These are phyloP conservation scores for Candida koratica DNA, from an alignment of 805 yeast genomes.

Conservation along the genomic window DNA sequence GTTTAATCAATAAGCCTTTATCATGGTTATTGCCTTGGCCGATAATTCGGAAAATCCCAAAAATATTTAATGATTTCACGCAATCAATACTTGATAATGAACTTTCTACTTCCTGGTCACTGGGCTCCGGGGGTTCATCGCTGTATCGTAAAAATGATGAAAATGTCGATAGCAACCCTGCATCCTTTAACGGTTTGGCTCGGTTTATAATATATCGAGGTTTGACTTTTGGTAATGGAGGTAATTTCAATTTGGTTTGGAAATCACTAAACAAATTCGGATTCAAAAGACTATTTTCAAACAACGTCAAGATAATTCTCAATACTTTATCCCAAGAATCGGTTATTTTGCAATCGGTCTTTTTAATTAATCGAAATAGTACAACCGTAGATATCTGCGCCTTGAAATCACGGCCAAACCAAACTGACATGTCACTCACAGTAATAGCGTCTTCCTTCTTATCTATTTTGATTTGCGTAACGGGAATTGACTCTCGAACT, in stretches of 20 bases:
- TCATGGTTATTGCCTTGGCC: constrained; percentile 34
- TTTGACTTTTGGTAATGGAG: constrained; percentile 53
- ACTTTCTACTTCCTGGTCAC: constrained; percentile 86
- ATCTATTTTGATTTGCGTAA: constrained; percentile 47
- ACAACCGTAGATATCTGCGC: constrained; percentile 89
- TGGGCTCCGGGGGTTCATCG: constrained; percentile 87
- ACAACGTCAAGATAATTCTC: constrained; percentile 57
- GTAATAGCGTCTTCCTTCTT: constrained; percentile 56
- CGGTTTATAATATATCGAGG: constrained; percentile 66
- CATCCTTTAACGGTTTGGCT: constrained; percentile 62
- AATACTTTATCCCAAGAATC: constrained; percentile 60
- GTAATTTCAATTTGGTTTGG: constrained; percentile 53
- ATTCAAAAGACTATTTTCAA: constrained; percentile 66
- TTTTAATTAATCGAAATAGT: constrained; percentile 68
- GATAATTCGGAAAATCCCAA: constrained; percentile 51
- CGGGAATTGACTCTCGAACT: constrained; percentile 39
- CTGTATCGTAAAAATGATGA: constrained; percentile 83
- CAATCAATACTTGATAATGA: constrained; percentile 83
- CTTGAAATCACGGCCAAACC: constrained; percentile 85
- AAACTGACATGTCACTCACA: constrained; percentile 76
- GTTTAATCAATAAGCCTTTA: constrained; percentile 27
- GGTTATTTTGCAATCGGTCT: constrained; percentile 49
- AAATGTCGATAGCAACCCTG: constrained; percentile 82
- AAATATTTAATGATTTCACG: constrained; percentile 62
- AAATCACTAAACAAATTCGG: constrained; percentile 61